These are phyloP conservation scores for Nakaseomyces delphensis DNA, from an alignment of 1,139 yeast genomes.

Conservation along the genomic window DNA sequence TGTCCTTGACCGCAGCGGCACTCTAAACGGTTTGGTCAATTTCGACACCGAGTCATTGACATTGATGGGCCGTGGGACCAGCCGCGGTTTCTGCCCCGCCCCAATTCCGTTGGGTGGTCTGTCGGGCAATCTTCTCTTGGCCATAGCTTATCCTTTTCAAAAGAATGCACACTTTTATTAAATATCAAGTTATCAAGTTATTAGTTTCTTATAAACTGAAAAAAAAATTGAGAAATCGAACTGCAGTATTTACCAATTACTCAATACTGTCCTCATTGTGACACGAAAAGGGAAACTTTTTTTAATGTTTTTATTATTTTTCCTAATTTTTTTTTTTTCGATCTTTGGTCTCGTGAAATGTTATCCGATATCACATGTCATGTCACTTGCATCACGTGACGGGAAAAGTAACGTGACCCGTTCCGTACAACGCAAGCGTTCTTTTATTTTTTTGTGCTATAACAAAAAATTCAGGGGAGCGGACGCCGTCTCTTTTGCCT, in stretches of 20 bases:
- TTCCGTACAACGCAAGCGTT: too few species aligned
- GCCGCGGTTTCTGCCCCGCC: constrained; percentile 30
- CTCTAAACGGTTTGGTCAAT: constrained; percentile 40
- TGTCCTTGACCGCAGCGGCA: constrained; percentile 34
- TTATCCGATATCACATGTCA: background rate
- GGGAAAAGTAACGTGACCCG: too few species aligned
- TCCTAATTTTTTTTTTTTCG: background rate
- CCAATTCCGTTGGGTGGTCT: constrained; percentile 34
- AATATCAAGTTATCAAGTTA: background rate
- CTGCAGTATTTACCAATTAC: constrained; percentile 6
- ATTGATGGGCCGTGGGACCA: constrained; percentile 28
- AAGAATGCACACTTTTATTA: too few species aligned
- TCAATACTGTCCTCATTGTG: constrained; percentile 1
- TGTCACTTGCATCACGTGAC: too few species aligned
- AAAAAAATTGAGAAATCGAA: too few species aligned
- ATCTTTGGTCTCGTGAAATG: background rate
- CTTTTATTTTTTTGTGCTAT: too few species aligned
- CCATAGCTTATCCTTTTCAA: constrained; percentile 16
- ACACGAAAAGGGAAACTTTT: constrained; percentile 7
- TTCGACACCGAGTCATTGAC: constrained; percentile 22
- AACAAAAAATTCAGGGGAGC: too few species aligned
- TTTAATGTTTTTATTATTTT: background rate
- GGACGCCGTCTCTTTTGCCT: too few species aligned
- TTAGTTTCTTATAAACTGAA: too few species aligned
- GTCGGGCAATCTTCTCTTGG: constrained; percentile 27